phyloP scores from a whole-genome alignment of 1,139 yeast genomes.

The Candida sp. region DNA sequence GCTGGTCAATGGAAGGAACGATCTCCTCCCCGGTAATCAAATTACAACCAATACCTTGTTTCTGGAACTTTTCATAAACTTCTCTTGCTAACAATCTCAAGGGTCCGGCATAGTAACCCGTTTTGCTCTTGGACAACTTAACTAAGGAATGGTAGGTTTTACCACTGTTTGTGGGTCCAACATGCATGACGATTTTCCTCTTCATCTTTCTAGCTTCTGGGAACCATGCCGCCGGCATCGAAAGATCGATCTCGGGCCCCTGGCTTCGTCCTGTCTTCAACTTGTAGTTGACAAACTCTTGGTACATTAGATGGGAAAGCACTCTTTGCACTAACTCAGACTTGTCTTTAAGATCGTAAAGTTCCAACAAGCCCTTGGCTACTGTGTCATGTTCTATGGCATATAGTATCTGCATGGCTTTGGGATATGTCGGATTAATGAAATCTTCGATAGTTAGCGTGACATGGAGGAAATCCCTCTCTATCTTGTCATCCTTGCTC shows the following conservation, averaged over 20 bases:
- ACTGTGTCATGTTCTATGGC: constrained; percentile 21
- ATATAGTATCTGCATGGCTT: constrained; percentile 21
- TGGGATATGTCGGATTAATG: constrained; percentile 33
- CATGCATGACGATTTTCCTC: constrained; percentile 84
- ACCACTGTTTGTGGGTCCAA: constrained; percentile 99
- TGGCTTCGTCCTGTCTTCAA: too few relatives aligned
- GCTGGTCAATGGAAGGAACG: constrained; percentile 66
- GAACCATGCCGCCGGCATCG: constrained; percentile 85
- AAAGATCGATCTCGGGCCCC: constrained; percentile 45
- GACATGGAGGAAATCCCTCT: not conserved
- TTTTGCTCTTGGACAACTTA: constrained; percentile 63
- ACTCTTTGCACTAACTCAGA: constrained; percentile 23
- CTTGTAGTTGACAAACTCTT: constrained; percentile 16
- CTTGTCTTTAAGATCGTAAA: constrained; percentile 20
- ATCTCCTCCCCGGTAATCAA: constrained; percentile 95
- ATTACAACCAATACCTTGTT: constrained; percentile 73
- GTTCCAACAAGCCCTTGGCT: constrained; percentile 23
- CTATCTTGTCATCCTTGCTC: too few relatives aligned
- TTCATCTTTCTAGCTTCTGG: constrained; percentile 85
- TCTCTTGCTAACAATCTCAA: constrained; percentile 89
- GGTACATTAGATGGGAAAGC: constrained; percentile 28
- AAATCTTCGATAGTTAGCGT: constrained; percentile 20
- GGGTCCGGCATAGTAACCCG: constrained; percentile 98
- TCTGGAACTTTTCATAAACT: constrained; percentile 79
- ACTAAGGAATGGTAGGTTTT: constrained; percentile 86